Percentiles rank a stretch among this genome's conserved stretches.
These are phyloP conservation scores for Hypomyces perniciosus DNA, from an alignment of 2,329 filamentous ascomycete species.

Conservation along the genomic window DNA sequence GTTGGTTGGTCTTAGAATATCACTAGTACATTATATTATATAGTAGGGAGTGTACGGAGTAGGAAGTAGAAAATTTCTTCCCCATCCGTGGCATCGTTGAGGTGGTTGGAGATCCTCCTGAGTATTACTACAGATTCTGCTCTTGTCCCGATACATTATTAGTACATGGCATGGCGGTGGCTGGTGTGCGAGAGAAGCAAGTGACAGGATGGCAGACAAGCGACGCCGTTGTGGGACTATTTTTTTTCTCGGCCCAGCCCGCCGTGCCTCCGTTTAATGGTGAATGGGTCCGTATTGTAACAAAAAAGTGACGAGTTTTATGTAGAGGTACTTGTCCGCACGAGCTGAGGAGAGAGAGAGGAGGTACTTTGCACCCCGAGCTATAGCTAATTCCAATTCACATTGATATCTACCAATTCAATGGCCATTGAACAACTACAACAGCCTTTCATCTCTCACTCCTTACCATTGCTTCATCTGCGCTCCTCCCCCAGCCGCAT, in stretches of 20 bases:
- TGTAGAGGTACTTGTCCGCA: too few relatives aligned
- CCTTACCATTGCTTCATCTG: slow-evolving; percentile 6
- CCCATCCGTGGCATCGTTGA: neutral
- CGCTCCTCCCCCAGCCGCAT: slow-evolving; percentile 6
- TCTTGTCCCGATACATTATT: too few relatives aligned
- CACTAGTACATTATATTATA: neutral
- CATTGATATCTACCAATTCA: too few relatives aligned
- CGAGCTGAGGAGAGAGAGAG: too few relatives aligned
- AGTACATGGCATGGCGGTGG: neutral
- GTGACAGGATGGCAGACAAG: too few relatives aligned
- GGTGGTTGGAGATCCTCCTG: neutral
- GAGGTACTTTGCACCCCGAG: too few relatives aligned
- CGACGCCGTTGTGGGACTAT: neutral
- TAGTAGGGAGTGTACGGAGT: neutral
- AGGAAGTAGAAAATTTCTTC: neutral
- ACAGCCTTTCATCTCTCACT: neutral
- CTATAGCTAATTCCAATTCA: too few relatives aligned
- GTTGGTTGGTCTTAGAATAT: neutral
- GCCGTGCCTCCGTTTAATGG: neutral
- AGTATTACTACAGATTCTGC: too few relatives aligned
- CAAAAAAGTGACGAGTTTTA: too few relatives aligned
- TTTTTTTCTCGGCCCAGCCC: neutral
- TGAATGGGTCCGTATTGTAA: too few relatives aligned
- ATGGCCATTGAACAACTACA: too few relatives aligned
- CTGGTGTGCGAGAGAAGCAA: neutral